phyloP scores from a whole-genome alignment of 441 rosid genomes.

The Breynia disticha region DNA sequence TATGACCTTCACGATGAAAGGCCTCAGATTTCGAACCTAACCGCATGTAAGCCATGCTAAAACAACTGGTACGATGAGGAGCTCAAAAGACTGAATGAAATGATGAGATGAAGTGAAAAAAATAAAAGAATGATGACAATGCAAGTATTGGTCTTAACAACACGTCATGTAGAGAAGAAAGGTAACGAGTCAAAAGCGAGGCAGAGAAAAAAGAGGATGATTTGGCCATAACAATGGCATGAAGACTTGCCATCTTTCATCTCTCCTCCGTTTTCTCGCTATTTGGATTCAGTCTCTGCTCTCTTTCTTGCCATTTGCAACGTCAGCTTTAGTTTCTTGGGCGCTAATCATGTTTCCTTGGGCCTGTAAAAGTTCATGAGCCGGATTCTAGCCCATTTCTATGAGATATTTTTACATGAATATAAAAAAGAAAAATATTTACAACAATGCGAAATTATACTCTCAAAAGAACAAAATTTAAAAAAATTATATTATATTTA shows the following conservation, averaged over 20 bases:
- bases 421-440: too few species aligned
- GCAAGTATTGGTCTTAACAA: background rate
- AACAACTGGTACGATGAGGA: background rate
- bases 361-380: background rate
- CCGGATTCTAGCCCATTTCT: background rate
- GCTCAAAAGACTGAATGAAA: background rate
- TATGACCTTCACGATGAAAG: conserved; percentile 58
- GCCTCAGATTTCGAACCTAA: conserved; percentile 87
- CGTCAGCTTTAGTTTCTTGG: background rate
- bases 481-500: too few species aligned
- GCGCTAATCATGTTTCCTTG: background rate
- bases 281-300: background rate
- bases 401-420: too few species aligned
- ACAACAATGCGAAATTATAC: too few species aligned
- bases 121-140: background rate
- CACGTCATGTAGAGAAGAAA: background rate
- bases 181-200: background rate
- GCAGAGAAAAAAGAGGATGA: background rate
- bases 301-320: too few species aligned
- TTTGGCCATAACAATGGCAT: background rate
- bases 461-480: too few species aligned
- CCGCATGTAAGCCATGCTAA: conserved; percentile 68
- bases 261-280: background rate
- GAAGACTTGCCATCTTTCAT: background rate
- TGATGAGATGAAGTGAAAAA: background rate